Evolutionary conservation across 164 flowering plant species (phyloP).

Genomic region (Aristolochia californica): DNA sequence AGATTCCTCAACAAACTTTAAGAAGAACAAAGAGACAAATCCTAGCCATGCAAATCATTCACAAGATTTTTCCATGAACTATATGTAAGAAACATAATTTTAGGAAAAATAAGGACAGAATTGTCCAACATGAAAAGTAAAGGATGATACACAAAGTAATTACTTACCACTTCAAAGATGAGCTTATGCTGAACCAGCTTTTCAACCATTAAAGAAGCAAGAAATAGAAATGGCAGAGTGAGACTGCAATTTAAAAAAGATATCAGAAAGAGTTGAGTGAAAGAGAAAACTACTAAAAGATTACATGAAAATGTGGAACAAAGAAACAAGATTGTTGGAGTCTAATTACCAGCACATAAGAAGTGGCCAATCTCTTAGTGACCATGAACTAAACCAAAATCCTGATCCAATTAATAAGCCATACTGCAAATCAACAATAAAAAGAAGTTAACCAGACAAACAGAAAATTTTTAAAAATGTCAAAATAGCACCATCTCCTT

Average conservation of each 20-base stretch:
- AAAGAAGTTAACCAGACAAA: background rate
- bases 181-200: slow-evolving; percentile 49
- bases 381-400: slow-evolving; percentile 86
- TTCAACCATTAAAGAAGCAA: slow-evolving; percentile 71
- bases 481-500: background rate
- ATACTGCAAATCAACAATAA: slow-evolving; percentile 50
- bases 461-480: background rate
- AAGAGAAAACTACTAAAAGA: background rate
- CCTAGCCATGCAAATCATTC: too few species aligned
- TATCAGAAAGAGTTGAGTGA: slow-evolving; percentile 6
- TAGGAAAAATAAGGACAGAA: background rate
- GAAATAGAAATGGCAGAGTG: slow-evolving; percentile 57
- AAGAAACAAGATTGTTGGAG: background rate
- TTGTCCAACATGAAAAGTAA: background rate
- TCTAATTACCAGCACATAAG: slow-evolving; percentile 82
- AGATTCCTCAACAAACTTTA: too few species aligned
- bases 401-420: slow-evolving; percentile 75
- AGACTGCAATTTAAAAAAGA: slow-evolving; percentile 41
- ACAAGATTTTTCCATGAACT: background rate
- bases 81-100: background rate
- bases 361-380: slow-evolving; percentile 93
- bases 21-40: too few species aligned
- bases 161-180: slow-evolving; percentile 59
- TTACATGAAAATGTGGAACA: background rate
- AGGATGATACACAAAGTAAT: background rate